Evolutionary conservation across 129 eudicot genomes (phyloP), one percentile per base, ranked within the genome.

Genomic region (Deinandra increscens): DNA sequence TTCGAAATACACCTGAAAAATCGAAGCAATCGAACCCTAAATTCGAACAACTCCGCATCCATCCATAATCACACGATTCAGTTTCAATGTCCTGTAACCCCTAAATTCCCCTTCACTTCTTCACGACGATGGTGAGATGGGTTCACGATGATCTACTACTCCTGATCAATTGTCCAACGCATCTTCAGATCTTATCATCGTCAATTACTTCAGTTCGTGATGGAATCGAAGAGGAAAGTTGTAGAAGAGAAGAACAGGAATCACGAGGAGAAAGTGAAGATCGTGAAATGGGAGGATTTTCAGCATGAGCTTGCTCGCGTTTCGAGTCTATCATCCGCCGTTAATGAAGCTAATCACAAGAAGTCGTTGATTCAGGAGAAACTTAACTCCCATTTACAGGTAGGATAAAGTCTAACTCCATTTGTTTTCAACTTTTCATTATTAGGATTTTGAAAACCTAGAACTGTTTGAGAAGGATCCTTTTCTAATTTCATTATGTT

Each of bases 271-370:
- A 72, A 54, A 36, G 80, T 66, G 75, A 82, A 73, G 81, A 72
- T 90, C 19, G 39, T 86, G 14, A 76, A 84, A 65, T 87, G 95
- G 91, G 97, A 90, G 50, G 89, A 90, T 76, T 87, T 82, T 41
- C 91, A 90, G 53, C 95, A 90, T 37, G 95, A 87, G 64, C 84
- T 90, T 42, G 95, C 87, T 34, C 94, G 95, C 5, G 51, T 90
- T 65, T 82, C 81, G 65, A 90, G 97, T 76, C 78, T 90, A 9
- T 80, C 97, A 1, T 84, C 87, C 31, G 97, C 97, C 31, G 71
- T 90, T 48, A 76, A 75, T 9, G 87, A 87, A 79, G 95, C 86
- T 18, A 84, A 83, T 68, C 41, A 79, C 1, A 83, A 83, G 34
- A 90, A 87, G 73, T 34, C 42, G 9, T 53, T 64, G 59, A 76